A percentile compares a stretch with the other conserved stretches of the same genome.
Evolutionary conservation across 2,329 filamentous ascomycete species (phyloP).

Genomic region (Microsporum ferrugineum): DNA sequence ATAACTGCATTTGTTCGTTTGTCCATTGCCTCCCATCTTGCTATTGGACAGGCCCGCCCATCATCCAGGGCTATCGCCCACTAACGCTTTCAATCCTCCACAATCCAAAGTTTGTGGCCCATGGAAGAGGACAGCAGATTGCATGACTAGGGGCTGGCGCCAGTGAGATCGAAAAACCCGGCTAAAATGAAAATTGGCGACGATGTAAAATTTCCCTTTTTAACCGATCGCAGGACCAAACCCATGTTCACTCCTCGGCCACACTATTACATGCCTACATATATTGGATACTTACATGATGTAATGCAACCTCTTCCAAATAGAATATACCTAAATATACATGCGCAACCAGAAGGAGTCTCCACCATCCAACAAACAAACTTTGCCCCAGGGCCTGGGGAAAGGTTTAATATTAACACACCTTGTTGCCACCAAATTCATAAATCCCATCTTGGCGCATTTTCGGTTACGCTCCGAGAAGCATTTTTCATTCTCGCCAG

Average conservation of each 20-base stretch:
- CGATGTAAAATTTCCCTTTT: constrained; percentile 4
- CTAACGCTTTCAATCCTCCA: not conserved
- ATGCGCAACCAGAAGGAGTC: not conserved
- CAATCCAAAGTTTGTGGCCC: not conserved
- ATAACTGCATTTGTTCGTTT: not conserved
- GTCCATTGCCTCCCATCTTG: not conserved
- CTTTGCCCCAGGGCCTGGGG: not conserved
- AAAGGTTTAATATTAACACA: not conserved
- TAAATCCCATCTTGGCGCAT: constrained; percentile 1
- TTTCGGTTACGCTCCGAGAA: constrained; percentile 3
- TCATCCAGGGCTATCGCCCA: not conserved
- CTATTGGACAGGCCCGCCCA: not conserved
- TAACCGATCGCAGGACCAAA: not conserved
- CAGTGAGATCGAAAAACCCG: not conserved
- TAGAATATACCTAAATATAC: not conserved
- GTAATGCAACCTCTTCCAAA: not conserved
- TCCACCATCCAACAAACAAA: not conserved
- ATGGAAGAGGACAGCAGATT: not conserved
- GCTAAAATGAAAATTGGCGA: constrained; percentile 5
- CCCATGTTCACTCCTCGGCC: not conserved
- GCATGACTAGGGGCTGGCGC: not conserved
- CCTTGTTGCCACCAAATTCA: not conserved
- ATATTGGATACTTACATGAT: not conserved
- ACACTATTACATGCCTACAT: not conserved
- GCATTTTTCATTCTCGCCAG: constrained; percentile 2